Evolutionary conservation across 139 green algal genomes (phyloP).

Genomic region (Coelastrella sp.): DNA sequence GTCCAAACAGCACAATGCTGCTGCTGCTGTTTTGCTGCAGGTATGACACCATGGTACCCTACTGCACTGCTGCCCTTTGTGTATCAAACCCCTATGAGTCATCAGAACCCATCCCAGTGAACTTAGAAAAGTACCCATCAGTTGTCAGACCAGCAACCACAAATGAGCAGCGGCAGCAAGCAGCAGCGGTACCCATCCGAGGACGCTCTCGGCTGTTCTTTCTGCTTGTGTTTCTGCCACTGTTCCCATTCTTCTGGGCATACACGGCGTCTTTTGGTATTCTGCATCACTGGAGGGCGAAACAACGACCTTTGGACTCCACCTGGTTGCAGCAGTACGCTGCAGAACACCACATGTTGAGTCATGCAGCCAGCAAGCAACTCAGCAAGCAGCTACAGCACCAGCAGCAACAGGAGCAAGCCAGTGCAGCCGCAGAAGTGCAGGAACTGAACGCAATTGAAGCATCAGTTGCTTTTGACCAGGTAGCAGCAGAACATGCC

Average conservation of each 20-base stretch:
- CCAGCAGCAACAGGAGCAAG: not conserved
- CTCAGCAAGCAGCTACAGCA: not conserved
- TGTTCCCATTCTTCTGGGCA: constrained; percentile 13
- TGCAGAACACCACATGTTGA: not conserved
- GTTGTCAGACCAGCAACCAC: constrained; percentile 22
- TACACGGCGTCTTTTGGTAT: not conserved
- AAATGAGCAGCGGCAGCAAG: not conserved
- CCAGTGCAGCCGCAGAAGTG: not conserved
- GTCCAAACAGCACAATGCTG: not conserved
- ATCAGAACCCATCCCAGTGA: not conserved
- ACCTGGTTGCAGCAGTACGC: constrained; percentile 22
- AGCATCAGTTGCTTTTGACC: not conserved
- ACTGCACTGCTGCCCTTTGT: constrained; percentile 47
- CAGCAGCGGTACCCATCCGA: not conserved
- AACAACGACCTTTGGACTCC: not conserved
- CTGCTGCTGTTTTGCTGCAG: not conserved
- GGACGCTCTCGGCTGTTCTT: not conserved
- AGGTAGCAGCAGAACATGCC: not conserved
- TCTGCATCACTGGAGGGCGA: constrained; percentile 8
- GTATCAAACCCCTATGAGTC: constrained; percentile 30
- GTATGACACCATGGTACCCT: constrained; percentile 40
- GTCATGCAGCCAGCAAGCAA: constrained; percentile 8
- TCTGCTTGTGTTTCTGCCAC: not conserved
- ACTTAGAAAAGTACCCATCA: constrained; percentile 25
- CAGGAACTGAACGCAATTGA: not conserved